Base-by-base conservation (phyloP, 306 rosid genomes). In the Malus sieversii region DNA sequence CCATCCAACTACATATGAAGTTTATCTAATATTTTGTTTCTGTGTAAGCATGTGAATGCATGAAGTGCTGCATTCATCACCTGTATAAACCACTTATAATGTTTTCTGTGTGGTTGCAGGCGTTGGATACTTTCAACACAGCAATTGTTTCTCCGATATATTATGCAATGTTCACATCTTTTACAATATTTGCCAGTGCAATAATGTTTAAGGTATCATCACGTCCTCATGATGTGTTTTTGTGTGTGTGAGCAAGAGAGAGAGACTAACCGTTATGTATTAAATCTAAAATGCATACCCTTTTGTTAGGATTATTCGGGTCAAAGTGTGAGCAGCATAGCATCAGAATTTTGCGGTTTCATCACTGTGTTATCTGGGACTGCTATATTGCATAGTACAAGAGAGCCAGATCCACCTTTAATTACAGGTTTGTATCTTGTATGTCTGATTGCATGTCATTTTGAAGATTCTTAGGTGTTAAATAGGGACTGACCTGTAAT, bases 291-390 rank as follows among this genome's bases (percentile, higher is more conserved):
- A 15, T 67, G 38, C 75, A 14, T 52, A 55, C n/a, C 38, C 72
- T 61, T 76, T 73, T 48, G 84, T 29, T 82, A 94, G 97, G 96
- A 90, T 88, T 95, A 89, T 80, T 89, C 85, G 74, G 98, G 96
- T 80, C 98, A 95, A 88, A 95, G 93, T 80, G 88, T 83, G 25
- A 89, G 91, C 85, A 95, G 88, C 76, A 89, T 95, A 58, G 91
- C 69, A 3, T 92, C 97, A 19, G 97, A 86, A 84, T 86, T 94
- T 63, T 91, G 98, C 57, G 98, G 98, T 65, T 90, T 94, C 84
- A 71, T 90, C 68, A 94, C 92, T 40, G 86, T 93, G 61, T 88
- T 93, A 82, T 91, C 98, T 44, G 98, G 97, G 79, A 93, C 98
- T 58, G 72, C 83, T 71, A 69, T 93, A 70, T 90, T 93, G 87